Percentiles rank a stretch among this genome's conserved stretches.
Conservation (phyloP, 202 grass and related monocot genomes). For the Saccharum hybrid region DNA sequence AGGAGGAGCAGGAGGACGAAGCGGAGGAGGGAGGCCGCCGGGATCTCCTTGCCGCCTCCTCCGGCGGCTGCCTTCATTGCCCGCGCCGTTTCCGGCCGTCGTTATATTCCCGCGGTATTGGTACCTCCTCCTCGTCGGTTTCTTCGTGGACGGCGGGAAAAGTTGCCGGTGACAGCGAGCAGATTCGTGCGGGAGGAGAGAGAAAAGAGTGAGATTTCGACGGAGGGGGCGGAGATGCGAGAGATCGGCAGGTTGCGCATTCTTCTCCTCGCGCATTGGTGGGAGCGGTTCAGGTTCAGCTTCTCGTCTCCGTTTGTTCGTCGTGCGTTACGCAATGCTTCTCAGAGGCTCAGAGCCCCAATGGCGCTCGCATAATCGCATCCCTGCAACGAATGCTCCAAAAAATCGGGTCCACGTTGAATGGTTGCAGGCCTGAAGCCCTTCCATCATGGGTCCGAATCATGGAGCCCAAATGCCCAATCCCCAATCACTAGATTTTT, state of each 20-base stretch:
- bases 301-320: constrained; percentile 25
- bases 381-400: not conserved
- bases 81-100: constrained; percentile 46
- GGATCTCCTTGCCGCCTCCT: constrained; percentile 49
- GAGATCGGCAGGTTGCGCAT: constrained; percentile 43
- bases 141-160: not conserved
- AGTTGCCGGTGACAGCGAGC: not conserved
- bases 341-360: not conserved
- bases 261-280: constrained; percentile 40
- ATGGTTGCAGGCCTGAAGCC: not conserved
- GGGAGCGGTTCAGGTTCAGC: constrained; percentile 37
- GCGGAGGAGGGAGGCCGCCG: constrained; percentile 54
- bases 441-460: not conserved
- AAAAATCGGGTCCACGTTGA: not conserved
- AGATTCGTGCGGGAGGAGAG: not conserved
- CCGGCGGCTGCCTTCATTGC: constrained; percentile 51
- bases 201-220: not conserved
- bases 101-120: not conserved
- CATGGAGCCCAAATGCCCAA: not conserved
- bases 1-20: constrained; percentile 63
- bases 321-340: not conserved
- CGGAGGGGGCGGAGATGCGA: not conserved
- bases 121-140: not conserved
- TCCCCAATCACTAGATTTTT: too few species aligned
- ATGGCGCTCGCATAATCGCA: too few species aligned